A percentile compares a stretch with the other conserved stretches of the same genome.
Conservation (phyloP, 2,329 filamentous ascomycete genomes). For the Elsinoe arachidis region DNA sequence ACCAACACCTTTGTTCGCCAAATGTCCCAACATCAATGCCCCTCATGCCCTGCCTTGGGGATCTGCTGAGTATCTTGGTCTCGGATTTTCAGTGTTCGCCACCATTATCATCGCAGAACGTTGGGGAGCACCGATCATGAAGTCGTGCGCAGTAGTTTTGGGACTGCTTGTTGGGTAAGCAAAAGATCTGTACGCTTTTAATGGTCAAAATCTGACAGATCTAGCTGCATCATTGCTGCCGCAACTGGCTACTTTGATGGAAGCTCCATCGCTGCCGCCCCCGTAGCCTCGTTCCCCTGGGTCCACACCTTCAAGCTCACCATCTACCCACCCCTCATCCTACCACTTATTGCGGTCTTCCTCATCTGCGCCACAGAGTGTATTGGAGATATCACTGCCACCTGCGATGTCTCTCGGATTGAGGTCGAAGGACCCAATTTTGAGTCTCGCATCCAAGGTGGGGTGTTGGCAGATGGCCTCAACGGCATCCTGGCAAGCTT, state of each 20-base stretch:
- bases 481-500: constrained; percentile 68
- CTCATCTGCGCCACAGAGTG: constrained; percentile 71
- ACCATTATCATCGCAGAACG: constrained; percentile 74
- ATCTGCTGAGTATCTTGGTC: constrained; percentile 65
- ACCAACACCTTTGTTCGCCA: constrained; percentile 46
- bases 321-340: constrained; percentile 63
- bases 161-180: constrained; percentile 52
- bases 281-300: constrained; percentile 68
- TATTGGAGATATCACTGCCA: constrained; percentile 61
- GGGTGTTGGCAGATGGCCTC: constrained; percentile 67
- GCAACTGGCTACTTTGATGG: constrained; percentile 70
- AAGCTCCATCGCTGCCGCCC: constrained; percentile 60
- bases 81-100: constrained; percentile 72
- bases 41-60: constrained; percentile 70
- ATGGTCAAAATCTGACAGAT: constrained; percentile 44
- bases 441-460: constrained; percentile 70
- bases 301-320: constrained; percentile 65
- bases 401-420: constrained; percentile 69
- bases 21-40: constrained; percentile 59
- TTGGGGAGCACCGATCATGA: constrained; percentile 78
- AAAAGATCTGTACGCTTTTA: background rate
- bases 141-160: constrained; percentile 66
- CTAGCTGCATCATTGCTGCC: constrained; percentile 66
- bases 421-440: constrained; percentile 64
- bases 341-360: constrained; percentile 55